Evolutionary conservation across 2,329 filamentous ascomycete species (phyloP).

Genomic region (Phialocephala subalpina): DNA sequence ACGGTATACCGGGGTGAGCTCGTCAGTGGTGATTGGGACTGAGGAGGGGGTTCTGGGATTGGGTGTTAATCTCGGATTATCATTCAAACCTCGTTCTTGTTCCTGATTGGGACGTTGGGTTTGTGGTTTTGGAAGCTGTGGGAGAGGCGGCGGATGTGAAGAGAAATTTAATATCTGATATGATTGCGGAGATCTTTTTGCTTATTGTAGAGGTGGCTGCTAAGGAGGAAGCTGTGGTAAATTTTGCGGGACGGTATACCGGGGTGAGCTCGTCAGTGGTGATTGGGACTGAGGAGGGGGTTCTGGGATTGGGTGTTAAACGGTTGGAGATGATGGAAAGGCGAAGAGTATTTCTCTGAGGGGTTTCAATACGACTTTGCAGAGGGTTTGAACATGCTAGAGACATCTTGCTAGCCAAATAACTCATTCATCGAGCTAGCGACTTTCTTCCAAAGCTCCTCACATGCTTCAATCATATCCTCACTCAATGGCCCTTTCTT

Average conservation of each 20-base stretch:
- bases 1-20: not conserved
- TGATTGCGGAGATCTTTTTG: not conserved
- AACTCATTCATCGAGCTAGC: slow-evolving; percentile 22
- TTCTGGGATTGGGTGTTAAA: too few species aligned
- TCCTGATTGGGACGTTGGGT: slow-evolving; percentile 14
- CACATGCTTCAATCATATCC: slow-evolving; percentile 40
- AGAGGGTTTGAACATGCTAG: not conserved
- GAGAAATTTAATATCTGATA: not conserved
- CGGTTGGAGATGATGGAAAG: not conserved
- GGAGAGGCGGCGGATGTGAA: not conserved
- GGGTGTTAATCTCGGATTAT: slow-evolving; percentile 6
- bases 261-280: not conserved
- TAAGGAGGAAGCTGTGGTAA: not conserved
- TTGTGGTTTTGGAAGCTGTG: not conserved
- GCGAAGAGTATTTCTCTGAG: not conserved
- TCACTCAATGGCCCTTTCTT: slow-evolving; percentile 39
- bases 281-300: not conserved
- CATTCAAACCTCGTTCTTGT: slow-evolving; percentile 1
- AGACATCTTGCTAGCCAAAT: not conserved
- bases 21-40: not conserved
- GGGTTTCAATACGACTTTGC: not conserved
- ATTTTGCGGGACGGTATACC: not conserved
- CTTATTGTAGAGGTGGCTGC: slow-evolving; percentile 7
- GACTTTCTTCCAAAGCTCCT: slow-evolving; percentile 24
- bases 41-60: too few species aligned